Evolutionary conservation across 345 rosid genomes (phyloP).

Genomic region (Rubroshorea leprosula): DNA sequence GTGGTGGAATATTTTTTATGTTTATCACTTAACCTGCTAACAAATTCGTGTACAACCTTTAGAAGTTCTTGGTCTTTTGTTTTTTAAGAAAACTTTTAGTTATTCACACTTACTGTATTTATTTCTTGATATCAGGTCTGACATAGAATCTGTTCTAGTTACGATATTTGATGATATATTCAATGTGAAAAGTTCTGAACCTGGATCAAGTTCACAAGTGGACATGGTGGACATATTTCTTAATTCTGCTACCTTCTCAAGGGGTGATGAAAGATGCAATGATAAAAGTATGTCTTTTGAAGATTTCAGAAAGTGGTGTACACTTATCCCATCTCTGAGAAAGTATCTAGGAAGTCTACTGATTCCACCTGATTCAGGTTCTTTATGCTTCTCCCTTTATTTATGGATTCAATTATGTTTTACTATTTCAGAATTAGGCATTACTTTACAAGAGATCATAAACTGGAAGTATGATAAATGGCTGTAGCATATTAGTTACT

Average conservation of each 20-base stretch:
- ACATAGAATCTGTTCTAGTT: constrained; percentile 45
- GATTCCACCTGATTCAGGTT: constrained; percentile 62
- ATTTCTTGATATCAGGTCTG: constrained; percentile 51
- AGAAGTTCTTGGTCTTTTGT: constrained; percentile 2
- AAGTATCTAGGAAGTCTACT: constrained; percentile 81
- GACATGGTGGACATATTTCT: constrained; percentile 47
- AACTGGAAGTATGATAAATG: too few species aligned
- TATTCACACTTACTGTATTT: constrained; percentile 2
- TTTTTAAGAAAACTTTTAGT: background rate
- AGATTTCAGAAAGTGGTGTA: constrained; percentile 73
- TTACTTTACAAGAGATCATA: too few species aligned
- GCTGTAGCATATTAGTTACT: too few species aligned
- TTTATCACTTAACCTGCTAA: constrained; percentile 5
- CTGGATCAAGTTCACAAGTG: constrained; percentile 28
- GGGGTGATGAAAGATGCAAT: constrained; percentile 27
- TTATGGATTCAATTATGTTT: background rate
- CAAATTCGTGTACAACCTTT: background rate
- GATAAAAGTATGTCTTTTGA: constrained; percentile 65
- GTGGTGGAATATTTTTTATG: background rate
- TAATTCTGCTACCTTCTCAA: constrained; percentile 54
- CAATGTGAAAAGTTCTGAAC: constrained; percentile 26
- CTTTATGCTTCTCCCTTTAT: constrained; percentile 12
- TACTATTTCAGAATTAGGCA: too few species aligned
- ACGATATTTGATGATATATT: constrained; percentile 48
- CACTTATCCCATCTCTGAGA: constrained; percentile 58